These are phyloP conservation scores for Strobilomyces dryophilus DNA, from an alignment of 768 basidiomycete genomes.

Conservation along the genomic window DNA sequence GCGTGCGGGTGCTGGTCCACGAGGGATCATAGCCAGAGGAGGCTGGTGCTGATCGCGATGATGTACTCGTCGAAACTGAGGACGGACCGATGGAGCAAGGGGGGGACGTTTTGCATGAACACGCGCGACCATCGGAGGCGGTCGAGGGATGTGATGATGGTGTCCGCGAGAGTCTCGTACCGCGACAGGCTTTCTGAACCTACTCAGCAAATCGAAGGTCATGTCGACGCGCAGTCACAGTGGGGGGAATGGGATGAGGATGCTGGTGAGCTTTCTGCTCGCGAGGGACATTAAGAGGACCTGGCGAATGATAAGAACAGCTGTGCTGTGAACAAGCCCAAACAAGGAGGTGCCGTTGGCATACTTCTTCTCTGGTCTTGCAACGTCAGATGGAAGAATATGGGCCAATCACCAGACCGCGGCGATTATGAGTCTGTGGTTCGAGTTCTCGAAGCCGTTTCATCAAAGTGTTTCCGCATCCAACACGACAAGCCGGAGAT, in stretches of 20 bases:
- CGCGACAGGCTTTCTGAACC: constrained; percentile 17
- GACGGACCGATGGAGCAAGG: constrained; percentile 14
- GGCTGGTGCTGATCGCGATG: constrained; percentile 15
- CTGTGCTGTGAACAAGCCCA: constrained; percentile 20
- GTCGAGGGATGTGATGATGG: constrained; percentile 10
- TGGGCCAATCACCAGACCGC: constrained; percentile 23
- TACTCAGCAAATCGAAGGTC: constrained; percentile 27
- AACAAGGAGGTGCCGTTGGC: constrained; percentile 24
- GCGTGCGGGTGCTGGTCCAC: constrained; percentile 9
- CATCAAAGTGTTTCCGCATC: constrained; percentile 21
- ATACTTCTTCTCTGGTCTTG: constrained; percentile 26
- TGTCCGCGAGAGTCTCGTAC: constrained; percentile 15
- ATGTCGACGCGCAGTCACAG: constrained; percentile 12
- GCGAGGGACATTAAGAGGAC: constrained; percentile 28
- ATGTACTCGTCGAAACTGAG: constrained; percentile 17
- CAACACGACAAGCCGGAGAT: constrained; percentile 24
- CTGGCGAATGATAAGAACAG: constrained; percentile 25
- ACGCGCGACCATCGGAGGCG: constrained; percentile 13
- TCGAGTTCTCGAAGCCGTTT: constrained; percentile 29
- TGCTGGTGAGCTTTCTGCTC: constrained; percentile 5
- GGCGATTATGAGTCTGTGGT: constrained; percentile 24
- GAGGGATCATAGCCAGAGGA: constrained; percentile 7
- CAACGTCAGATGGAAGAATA: constrained; percentile 26
- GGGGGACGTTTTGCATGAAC: constrained; percentile 17
- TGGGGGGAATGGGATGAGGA: constrained; percentile 11